Base-by-base conservation (phyloP, 495 filamentous ascomycete genomes). In the Penicillium macrosclerotiorum region DNA sequence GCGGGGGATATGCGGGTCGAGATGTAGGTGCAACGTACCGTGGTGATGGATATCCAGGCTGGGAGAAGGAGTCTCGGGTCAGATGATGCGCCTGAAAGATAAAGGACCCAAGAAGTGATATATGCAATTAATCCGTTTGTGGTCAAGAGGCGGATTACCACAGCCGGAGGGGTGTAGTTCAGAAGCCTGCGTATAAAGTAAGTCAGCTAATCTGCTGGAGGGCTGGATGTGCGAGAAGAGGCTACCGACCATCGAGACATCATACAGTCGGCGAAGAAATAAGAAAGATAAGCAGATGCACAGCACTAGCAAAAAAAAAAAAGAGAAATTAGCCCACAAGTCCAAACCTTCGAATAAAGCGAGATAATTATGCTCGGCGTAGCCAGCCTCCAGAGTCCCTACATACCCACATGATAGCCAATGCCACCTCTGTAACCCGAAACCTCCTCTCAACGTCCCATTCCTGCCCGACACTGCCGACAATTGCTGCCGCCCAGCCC, bases 241-340 rank as follows among this genome's bases (percentile, higher is more conserved):
- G 34, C 35, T 31, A 71, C 73, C n/a, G 50, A 88, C 88, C 89
- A 93, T 62, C 89, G 82, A 51, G 85, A 90, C 89, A 95, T 95
- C 59, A 93, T 83, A 67, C 87, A 89, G 69, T 95, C 88, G 47
- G 87, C 90, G 67, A 93, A 92, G 68, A 90, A 86, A 65, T 90
- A 93, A 44, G 86, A 89, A 61, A 93, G 78, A 67, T 90, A 90
- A 37, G 83, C 89, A 29, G 87, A 89, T 64, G 86, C 83, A 62
- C 74, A 79, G 73, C 88, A 90, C 89, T 91, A 42, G 39, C 5
- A 20, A 33, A 13, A 8, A 24, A 23, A 27, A 13, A 14, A 36
- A 24, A 23, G 22, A 13, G 11, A 36, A 5, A 17, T 54, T 32
- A 53, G 52, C 35, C 18, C 11, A 14, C 11, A 31, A 8, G n/a